Evolutionary conservation across 2,329 filamentous ascomycete genomes (phyloP), one percentile per base, ranked within the genome.

Genomic region (Colletotrichum sp.): DNA sequence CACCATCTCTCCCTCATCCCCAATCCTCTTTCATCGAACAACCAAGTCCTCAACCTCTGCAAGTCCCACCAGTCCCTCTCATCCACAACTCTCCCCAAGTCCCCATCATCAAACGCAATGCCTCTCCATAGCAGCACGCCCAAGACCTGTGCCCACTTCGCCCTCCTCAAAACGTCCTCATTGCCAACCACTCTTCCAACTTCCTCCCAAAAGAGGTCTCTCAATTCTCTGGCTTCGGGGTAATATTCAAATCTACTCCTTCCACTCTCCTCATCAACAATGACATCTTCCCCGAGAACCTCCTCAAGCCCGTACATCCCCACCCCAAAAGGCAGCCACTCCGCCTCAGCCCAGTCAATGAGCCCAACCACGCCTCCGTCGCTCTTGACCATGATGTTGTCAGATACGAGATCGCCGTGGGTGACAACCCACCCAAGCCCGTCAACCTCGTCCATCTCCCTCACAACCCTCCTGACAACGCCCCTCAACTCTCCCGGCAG

Each of bases 311-410:
- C 91, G 78, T 93, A 93, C 59, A 93, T 81, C 30, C 88, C 89
- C 5, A 90, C 85, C 0, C 92, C 92, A 78, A 92, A 91, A 0
- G 91, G 91, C 11, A 93, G 80, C 75, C 84, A 87, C 79, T 93
- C 91, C 0, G 89, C 91, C 79, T 94, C 92, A 0, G 90, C 90
- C 92, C 92, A 94, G 79, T 94, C 92, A 0, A 94, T 85, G 1
- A 93, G 74, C 2, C 91, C 92, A 0, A 80, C 84, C 9, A 93
- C 28, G 2, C 66, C 44, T 32, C 72, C 52, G 8, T 52, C 27
- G 12, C 13, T n/a, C 15, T 57, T 83, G 0, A 92, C 85, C 79
- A 93, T 86, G 59, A 93, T 86, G 75, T 93, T 93, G 3, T 86
- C 85, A 0, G 90, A 85, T 1, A 91, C 83, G 7, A 93, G 82